Percentiles rank a stretch among this genome's conserved stretches.
These are phyloP conservation scores for Verticillium klebahnii DNA, from an alignment of 2,329 filamentous ascomycete species.

Conservation along the genomic window DNA sequence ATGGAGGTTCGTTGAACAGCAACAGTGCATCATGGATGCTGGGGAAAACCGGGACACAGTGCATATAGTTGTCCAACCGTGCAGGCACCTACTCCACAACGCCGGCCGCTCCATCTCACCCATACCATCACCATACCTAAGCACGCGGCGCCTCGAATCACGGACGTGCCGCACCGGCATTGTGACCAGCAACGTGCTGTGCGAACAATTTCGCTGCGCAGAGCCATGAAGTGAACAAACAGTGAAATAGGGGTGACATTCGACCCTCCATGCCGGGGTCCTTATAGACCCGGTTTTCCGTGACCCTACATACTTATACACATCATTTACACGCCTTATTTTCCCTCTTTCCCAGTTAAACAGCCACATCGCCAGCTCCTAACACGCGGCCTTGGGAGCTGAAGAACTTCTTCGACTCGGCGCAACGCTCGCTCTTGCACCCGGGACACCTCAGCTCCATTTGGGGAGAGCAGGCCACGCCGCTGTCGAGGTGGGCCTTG, in stretches of 20 bases:
- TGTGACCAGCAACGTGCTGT: too few species aligned
- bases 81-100: too few species aligned
- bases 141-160: too few species aligned
- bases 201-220: background rate
- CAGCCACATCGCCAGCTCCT: background rate
- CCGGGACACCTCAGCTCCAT: conserved; percentile 90
- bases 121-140: too few species aligned
- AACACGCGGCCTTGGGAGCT: conserved; percentile 20
- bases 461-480: conserved; percentile 67
- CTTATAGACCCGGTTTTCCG: background rate
- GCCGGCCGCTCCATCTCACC: too few species aligned
- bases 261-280: background rate
- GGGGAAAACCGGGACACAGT: background rate
- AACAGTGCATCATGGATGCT: too few species aligned
- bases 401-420: conserved; percentile 70
- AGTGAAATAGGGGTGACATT: background rate
- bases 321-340: background rate
- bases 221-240: background rate
- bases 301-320: background rate
- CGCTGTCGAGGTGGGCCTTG: conserved; percentile 69
- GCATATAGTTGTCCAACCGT: too few species aligned
- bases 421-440: conserved; percentile 84
- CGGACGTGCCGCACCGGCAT: too few species aligned
- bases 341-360: background rate
- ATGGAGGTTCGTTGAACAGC: background rate